Evolutionary conservation across 202 grass and related monocot genomes (phyloP).

Genomic region (Dendrocalamus latiflorus): DNA sequence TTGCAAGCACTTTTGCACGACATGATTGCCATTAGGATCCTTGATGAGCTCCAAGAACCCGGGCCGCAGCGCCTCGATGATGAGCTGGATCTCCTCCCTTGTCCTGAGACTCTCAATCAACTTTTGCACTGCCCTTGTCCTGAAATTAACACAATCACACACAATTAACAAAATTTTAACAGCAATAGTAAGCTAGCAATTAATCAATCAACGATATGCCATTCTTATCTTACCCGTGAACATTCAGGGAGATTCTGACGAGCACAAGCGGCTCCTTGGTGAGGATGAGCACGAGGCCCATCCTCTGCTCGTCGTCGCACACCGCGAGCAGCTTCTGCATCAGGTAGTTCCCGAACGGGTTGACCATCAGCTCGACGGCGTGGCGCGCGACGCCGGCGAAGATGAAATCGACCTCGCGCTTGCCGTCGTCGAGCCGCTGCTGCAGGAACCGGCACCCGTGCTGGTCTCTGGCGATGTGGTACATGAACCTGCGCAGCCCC

Average conservation of each 20-base stretch:
- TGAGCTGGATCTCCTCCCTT: slow-evolving; percentile 53
- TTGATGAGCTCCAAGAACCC: slow-evolving; percentile 83
- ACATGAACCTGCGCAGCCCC: slow-evolving; percentile 43
- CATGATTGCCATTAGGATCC: slow-evolving; percentile 88
- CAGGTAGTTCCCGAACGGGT: too few relatives aligned
- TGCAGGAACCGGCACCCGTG: slow-evolving; percentile 78
- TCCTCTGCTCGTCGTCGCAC: too few relatives aligned
- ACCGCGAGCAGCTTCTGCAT: too few relatives aligned
- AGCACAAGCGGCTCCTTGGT: too few relatives aligned
- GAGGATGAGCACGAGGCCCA: too few relatives aligned
- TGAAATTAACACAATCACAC: slow-evolving; percentile 23
- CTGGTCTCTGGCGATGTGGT: slow-evolving; percentile 69
- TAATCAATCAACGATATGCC: not conserved
- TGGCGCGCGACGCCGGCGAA: too few relatives aligned
- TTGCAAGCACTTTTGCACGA: slow-evolving; percentile 75
- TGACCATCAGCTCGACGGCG: too few relatives aligned
- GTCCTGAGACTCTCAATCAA: slow-evolving; percentile 71
- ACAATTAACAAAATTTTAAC: not conserved
- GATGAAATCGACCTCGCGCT: too few relatives aligned
- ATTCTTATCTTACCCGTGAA: too few relatives aligned
- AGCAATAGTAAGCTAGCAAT: not conserved
- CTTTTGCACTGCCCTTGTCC: slow-evolving; percentile 80
- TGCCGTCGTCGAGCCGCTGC: too few relatives aligned
- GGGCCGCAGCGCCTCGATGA: slow-evolving; percentile 48
- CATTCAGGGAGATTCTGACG: too few relatives aligned